A percentile compares a stretch with the other conserved stretches of the same genome.
Evolutionary conservation across 805 yeast species (phyloP).

Genomic region (Saturnispora gosingensis): DNA sequence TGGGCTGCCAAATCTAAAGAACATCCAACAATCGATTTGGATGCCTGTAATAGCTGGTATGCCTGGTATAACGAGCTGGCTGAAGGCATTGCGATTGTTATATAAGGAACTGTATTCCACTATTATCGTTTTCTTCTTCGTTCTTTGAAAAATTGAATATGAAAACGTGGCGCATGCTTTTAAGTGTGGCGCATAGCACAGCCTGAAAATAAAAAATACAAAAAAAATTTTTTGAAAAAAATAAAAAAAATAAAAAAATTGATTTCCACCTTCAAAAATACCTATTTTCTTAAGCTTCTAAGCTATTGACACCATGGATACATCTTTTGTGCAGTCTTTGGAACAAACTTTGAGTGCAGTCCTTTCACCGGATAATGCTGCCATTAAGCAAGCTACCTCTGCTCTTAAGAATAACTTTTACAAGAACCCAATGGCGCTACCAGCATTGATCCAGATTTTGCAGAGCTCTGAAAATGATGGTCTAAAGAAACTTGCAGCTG

Average conservation of each 20-base stretch:
- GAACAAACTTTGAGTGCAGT: constrained; percentile 74
- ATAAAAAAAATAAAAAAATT: not conserved
- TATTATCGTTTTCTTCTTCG: not conserved
- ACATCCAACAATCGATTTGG: constrained; percentile 21
- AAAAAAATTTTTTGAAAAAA: not conserved
- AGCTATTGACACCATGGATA: constrained; percentile 42
- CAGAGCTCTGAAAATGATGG: constrained; percentile 62
- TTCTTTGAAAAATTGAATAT: not conserved
- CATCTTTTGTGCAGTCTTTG: constrained; percentile 56
- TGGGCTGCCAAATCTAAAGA: constrained; percentile 11
- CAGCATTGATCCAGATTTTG: constrained; percentile 74
- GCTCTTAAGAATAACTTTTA: constrained; percentile 68
- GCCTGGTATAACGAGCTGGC: constrained; percentile 21
- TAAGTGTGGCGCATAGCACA: not conserved
- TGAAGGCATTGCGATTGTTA: constrained; percentile 14
- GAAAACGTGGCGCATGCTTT: not conserved
- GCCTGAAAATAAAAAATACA: not conserved
- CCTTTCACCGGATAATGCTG: constrained; percentile 70
- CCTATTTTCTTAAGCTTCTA: not conserved
- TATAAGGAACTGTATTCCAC: not conserved
- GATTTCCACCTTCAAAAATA: not conserved
- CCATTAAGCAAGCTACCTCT: constrained; percentile 75
- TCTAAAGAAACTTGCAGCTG: constrained; percentile 87
- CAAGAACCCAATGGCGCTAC: constrained; percentile 59
- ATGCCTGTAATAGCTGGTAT: constrained; percentile 21